Evolutionary conservation across 331 rosid species (phyloP).

Genomic region (Ulmus americana): DNA sequence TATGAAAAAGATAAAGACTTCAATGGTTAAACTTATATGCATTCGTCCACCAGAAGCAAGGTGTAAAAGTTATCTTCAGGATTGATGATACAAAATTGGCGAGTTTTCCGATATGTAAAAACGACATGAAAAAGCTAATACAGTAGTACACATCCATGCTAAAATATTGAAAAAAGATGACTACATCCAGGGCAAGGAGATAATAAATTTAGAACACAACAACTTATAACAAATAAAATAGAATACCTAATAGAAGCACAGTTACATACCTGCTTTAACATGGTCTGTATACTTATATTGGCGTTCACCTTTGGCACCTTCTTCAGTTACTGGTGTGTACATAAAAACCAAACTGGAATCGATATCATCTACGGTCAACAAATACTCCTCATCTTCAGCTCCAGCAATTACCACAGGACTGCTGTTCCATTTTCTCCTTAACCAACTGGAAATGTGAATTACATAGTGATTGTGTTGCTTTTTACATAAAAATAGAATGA

Average conservation of each 20-base stretch:
- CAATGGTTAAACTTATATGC: background rate
- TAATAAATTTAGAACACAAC: too few species aligned
- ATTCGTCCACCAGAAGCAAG: background rate
- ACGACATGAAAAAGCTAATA: background rate
- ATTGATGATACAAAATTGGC: background rate
- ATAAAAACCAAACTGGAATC: slow-evolving; percentile 94
- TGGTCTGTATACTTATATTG: slow-evolving; percentile 86
- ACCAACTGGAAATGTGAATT: slow-evolving; percentile 58
- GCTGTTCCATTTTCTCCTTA: slow-evolving; percentile 96
- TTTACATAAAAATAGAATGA: slow-evolving; percentile 12
- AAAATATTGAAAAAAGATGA: background rate
- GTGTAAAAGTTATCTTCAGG: background rate
- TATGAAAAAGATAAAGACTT: background rate
- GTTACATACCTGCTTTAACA: slow-evolving; percentile 71
- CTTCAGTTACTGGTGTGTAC: slow-evolving; percentile 95
- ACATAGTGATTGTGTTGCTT: slow-evolving; percentile 14
- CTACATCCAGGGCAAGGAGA: background rate
- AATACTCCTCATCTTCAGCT: slow-evolving; percentile 87
- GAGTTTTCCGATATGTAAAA: background rate
- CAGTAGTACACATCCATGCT: background rate
- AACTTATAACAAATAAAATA: too few species aligned
- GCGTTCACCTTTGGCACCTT: slow-evolving; percentile 94
- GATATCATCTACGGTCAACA: slow-evolving; percentile 66
- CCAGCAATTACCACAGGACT: slow-evolving; percentile 87
- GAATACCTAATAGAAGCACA: background rate